Base-by-base conservation (phyloP, 164 flowering plant genomes). In the Magnolia changhungtana region DNA sequence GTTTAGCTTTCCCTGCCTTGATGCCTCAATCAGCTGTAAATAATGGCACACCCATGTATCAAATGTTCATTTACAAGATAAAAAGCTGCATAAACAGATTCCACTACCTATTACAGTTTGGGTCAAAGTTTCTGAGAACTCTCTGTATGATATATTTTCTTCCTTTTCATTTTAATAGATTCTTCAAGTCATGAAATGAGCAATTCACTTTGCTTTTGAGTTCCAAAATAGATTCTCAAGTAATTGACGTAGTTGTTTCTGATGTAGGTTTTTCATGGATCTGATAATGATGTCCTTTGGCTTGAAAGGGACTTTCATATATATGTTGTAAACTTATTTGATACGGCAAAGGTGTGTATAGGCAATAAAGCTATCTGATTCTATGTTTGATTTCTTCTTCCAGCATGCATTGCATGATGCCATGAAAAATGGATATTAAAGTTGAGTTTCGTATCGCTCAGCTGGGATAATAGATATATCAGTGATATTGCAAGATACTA, bases 231-330 rank as follows among this genome's bases (percentile, higher is more conserved):
- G 63, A 19, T 63, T 63, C 3, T 49, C 7, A 2, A 50, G 58
- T 70, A n/a, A 23, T 70, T 70, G 58, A 70, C 14, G 9, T 37
- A 18, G 21, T 24, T 65, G 66, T 69, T 73, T 73, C 7, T 83
- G 72, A 2, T 82, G 76, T 72, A 96, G 99, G 96, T 96, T 66
- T 91, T 96, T 75, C 99, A 96, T 82, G 98, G 98, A 72, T 95
- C 99, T 67, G 98, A 96, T 84, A 94, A 91, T 82, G 99, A 94
- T 84, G 87, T 96, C 76, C 84, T 91, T 45, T 96, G 99, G 98
- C 89, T 96, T 72, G 97, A 96, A 82, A 88, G 97, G 75, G 99
- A 94, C 83, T 96, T 94, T 81, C 98, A 91, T 77, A 88, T 94
- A 45, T 96, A 96, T 81, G 93, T 96, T 74, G 97, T 96, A 29